Evolutionary conservation across 1,139 yeast species (phyloP).

Genomic region (Suhomyces anneliseae): DNA sequence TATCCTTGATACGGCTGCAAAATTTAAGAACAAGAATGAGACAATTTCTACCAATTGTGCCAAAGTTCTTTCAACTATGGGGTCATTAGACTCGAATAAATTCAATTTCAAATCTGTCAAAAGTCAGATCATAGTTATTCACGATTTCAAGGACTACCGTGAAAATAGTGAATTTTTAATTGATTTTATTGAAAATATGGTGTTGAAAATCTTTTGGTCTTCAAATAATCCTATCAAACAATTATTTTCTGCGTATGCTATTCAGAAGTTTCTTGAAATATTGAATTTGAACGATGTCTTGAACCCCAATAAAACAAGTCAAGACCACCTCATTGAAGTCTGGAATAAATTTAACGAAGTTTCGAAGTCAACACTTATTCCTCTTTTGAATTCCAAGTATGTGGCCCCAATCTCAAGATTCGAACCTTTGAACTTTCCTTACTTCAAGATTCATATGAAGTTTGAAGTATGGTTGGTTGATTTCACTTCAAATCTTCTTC

Average conservation of each 20-base stretch:
- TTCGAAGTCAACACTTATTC: constrained; percentile 73
- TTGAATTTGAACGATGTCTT: constrained; percentile 48
- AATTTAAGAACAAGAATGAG: constrained; percentile 50
- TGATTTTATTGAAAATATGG: constrained; percentile 62
- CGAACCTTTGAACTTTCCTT: constrained; percentile 35
- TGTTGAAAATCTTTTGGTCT: constrained; percentile 85
- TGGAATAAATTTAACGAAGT: constrained; percentile 70
- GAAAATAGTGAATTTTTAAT: constrained; percentile 69
- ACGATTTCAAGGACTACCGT: constrained; percentile 58
- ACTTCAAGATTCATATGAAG: constrained; percentile 34
- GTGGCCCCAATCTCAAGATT: constrained; percentile 52
- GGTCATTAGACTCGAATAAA: constrained; percentile 72
- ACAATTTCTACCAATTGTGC: constrained; percentile 62
- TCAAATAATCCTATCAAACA: constrained; percentile 87
- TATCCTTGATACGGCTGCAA: constrained; percentile 59
- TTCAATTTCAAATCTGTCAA: constrained; percentile 49
- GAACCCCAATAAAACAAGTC: constrained; percentile 13
- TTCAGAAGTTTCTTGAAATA: constrained; percentile 79
- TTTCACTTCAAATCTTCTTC: constrained; percentile 65
- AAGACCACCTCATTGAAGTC: constrained; percentile 28
- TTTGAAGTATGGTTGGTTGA: constrained; percentile 66
- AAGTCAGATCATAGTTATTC: constrained; percentile 50
- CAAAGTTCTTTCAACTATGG: constrained; percentile 70
- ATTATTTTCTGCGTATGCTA: constrained; percentile 79
- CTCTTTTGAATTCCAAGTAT: constrained; percentile 73